phyloP scores from a whole-genome alignment of 2,329 filamentous ascomycete genomes.

The Fusarium sp. region DNA sequence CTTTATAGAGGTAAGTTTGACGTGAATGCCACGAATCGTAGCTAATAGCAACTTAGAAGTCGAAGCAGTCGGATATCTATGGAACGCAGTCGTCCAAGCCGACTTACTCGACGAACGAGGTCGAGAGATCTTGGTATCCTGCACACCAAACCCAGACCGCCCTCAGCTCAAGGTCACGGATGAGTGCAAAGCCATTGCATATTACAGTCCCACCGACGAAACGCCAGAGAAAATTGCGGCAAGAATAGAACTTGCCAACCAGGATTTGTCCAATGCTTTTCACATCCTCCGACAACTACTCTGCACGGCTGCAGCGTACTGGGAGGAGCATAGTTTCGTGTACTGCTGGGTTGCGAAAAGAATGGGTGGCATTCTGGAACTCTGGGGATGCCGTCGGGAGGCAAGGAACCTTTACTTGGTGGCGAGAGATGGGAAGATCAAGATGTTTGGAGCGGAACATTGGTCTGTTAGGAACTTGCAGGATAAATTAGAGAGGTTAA shows the following conservation, averaged over 20 bases:
- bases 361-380: neutral
- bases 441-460: neutral
- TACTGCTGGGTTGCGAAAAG: neutral
- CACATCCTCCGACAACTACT: neutral
- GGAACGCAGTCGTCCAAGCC: neutral
- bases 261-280: neutral
- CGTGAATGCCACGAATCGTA: no score
- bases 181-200: neutral
- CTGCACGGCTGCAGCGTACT: neutral
- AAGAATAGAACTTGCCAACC: neutral
- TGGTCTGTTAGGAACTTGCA: neutral
- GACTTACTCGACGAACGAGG: neutral
- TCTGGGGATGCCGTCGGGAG: neutral
- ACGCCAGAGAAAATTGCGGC: neutral
- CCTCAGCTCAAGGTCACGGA: neutral
- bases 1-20: neutral
- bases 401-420: neutral
- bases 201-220: neutral
- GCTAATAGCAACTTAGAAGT: neutral
- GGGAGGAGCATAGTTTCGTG: neutral
- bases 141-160: neutral
- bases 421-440: neutral
- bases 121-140: neutral
- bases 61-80: neutral
- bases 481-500: neutral